Evolutionary conservation across 805 yeast genomes (phyloP).

Genomic region (Starmerella vaccinii): DNA sequence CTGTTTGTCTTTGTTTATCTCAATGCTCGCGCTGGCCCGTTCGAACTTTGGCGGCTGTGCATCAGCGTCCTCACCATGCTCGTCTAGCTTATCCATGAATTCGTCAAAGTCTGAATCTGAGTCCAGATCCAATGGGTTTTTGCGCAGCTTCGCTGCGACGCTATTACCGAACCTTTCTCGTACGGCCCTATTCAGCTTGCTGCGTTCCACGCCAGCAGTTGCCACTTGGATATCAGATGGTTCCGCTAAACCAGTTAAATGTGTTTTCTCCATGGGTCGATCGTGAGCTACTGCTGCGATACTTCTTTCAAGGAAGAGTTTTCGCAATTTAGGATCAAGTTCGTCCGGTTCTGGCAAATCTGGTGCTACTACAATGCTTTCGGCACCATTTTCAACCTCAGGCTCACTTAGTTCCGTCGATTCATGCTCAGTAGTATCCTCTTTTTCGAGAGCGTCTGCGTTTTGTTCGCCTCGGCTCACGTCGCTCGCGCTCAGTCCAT

Average conservation of each 20-base stretch:
- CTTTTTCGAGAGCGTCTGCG: neutral
- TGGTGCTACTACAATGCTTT: neutral
- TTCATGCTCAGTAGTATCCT: neutral
- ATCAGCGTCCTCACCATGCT: neutral
- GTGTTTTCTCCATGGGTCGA: neutral
- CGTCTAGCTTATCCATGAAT: constrained; percentile 21
- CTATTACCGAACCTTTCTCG: constrained; percentile 12
- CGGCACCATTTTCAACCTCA: neutral
- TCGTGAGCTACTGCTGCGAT: neutral
- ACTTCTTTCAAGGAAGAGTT: constrained; percentile 1
- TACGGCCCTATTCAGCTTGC: constrained; percentile 15
- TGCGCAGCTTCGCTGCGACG: constrained; percentile 7
- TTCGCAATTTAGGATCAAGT: constrained; percentile 6
- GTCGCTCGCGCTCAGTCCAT: constrained; percentile 28
- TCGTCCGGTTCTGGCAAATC: neutral
- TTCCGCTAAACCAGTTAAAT: constrained; percentile 1
- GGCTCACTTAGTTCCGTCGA: neutral
- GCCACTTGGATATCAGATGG: constrained; percentile 15
- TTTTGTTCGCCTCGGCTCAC: neutral
- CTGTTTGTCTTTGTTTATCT: constrained; percentile 13
- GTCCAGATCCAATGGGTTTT: constrained; percentile 11
- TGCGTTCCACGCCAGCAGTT: constrained; percentile 16
- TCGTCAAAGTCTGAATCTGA: constrained; percentile 24
- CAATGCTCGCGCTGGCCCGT: neutral
- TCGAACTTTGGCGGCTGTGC: neutral